phyloP scores from a whole-genome alignment of 352 stramenopile genomes.

The Elongisporangium senticosum region DNA sequence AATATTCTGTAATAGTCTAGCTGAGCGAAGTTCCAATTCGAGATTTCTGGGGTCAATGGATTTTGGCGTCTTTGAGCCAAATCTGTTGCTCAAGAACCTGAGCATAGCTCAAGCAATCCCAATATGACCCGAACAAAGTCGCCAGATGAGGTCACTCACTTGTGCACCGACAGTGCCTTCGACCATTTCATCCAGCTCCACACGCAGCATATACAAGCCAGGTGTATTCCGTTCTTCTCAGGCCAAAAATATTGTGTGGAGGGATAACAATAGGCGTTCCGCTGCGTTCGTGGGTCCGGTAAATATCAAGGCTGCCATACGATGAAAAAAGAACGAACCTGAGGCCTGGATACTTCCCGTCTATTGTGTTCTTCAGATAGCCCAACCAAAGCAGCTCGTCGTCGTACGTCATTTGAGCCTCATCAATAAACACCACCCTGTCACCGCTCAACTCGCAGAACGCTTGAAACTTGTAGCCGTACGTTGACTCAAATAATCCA shows the following conservation, averaged over 20 bases:
- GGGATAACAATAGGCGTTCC: slow-evolving; percentile 13
- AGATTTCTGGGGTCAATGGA: slow-evolving; percentile 5
- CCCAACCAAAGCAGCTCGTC: slow-evolving; percentile 18
- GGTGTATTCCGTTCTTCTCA: slow-evolving; percentile 12
- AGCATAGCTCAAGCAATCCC: slow-evolving; percentile 29
- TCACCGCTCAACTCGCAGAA: slow-evolving; percentile 11
- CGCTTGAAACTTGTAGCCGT: slow-evolving; percentile 14
- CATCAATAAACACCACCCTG: slow-evolving; percentile 16
- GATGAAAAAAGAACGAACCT: slow-evolving; percentile 23
- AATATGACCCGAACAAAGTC: slow-evolving; percentile 24
- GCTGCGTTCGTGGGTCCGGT: slow-evolving; percentile 11
- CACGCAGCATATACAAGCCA: slow-evolving; percentile 16
- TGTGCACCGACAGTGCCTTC: slow-evolving; percentile 10
- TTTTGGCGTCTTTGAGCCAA: slow-evolving; percentile 12
- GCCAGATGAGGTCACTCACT: slow-evolving; percentile 23
- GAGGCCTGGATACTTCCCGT: slow-evolving; percentile 10
- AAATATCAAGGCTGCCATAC: slow-evolving; percentile 13
- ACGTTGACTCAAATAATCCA: slow-evolving; percentile 17
- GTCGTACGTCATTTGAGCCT: slow-evolving; percentile 15
- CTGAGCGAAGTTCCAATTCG: slow-evolving; percentile 16
- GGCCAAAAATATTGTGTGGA: slow-evolving; percentile 19
- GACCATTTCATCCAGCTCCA: slow-evolving; percentile 17
- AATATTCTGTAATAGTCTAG: slow-evolving; percentile 18
- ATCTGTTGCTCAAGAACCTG: slow-evolving; percentile 13
- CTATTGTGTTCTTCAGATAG: slow-evolving; percentile 14